These are phyloP conservation scores for Lactifluus rugatus DNA, from an alignment of 768 basidiomycete genomes.

Conservation along the genomic window DNA sequence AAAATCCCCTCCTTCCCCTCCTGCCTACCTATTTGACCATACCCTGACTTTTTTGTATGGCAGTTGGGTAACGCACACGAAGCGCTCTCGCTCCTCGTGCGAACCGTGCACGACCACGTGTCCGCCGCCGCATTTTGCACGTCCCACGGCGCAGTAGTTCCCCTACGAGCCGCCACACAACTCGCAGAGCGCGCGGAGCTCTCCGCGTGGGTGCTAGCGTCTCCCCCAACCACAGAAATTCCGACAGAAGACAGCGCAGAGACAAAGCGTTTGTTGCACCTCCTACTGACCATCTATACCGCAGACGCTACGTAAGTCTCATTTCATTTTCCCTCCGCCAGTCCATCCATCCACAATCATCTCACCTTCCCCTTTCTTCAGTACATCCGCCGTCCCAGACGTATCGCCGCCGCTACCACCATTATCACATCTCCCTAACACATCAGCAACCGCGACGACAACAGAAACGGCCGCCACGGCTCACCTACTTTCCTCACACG, in stretches of 20 bases:
- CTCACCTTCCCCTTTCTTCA: background rate
- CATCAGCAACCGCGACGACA: background rate
- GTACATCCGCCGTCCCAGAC: background rate
- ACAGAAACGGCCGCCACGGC: background rate
- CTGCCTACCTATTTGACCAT: background rate
- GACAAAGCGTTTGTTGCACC: conserved; percentile 53
- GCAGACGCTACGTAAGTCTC: conserved; percentile 41
- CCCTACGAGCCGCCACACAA: conserved; percentile 42
- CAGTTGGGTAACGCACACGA: conserved; percentile 49
- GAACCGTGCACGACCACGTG: conserved; percentile 57
- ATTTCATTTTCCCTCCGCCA: conserved; percentile 49
- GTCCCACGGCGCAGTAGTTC: conserved; percentile 65
- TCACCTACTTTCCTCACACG: conserved; percentile 46
- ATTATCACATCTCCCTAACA: background rate
- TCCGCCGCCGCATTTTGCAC: conserved; percentile 86
- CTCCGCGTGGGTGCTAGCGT: conserved; percentile 41
- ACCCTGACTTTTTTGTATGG: background rate
- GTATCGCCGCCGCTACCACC: background rate
- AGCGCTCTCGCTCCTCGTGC: conserved; percentile 59
- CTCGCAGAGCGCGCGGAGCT: conserved; percentile 42
- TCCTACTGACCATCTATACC: conserved; percentile 78
- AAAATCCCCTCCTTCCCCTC: conserved; percentile 4
- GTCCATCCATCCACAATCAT: too few species aligned
- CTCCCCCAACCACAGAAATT: conserved; percentile 34
- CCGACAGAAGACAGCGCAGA: conserved; percentile 34